Conservation (phyloP, 176 grass and related monocot species). For the Pontederia crassipes region DNA sequence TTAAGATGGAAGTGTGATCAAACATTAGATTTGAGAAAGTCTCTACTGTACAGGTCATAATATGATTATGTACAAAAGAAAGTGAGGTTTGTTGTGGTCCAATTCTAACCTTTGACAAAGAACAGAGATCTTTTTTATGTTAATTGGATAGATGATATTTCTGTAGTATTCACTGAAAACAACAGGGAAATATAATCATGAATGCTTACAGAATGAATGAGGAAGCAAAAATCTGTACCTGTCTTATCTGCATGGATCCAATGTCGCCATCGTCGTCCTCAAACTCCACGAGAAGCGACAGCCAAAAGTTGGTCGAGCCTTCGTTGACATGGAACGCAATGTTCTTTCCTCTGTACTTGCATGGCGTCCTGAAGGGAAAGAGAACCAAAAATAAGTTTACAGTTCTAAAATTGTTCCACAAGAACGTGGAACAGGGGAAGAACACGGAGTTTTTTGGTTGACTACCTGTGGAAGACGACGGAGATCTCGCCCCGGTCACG, state of each 20-base stretch:
- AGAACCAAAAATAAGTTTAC: not conserved
- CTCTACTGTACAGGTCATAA: no score
- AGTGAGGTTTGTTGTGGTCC: no score
- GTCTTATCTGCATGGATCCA: slow-evolving; percentile 92
- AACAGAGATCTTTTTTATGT: no score
- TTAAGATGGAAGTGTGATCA: no score
- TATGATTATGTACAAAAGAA: no score
- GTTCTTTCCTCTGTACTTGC: slow-evolving; percentile 81
- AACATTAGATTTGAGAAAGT: no score
- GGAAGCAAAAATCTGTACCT: slow-evolving; percentile 29
- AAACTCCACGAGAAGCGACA: slow-evolving; percentile 86
- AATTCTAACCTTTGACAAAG: no score
- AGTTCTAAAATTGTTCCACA: not conserved
- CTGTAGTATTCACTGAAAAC: not conserved
- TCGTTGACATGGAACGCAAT: slow-evolving; percentile 87
- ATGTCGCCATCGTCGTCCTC: slow-evolving; percentile 92
- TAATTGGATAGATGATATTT: no score
- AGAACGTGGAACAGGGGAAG: no score
- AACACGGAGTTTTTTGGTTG: not conserved
- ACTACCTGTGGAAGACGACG: slow-evolving; percentile 62
- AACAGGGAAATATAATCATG: not conserved
- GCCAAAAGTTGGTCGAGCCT: slow-evolving; percentile 86
- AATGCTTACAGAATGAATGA: not conserved
- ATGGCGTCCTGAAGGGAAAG: slow-evolving; percentile 47
- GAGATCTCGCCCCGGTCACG: slow-evolving; percentile 63